Conservation (phyloP, 768 basidiomycete species). For the Pleurotus tuber-regium region DNA sequence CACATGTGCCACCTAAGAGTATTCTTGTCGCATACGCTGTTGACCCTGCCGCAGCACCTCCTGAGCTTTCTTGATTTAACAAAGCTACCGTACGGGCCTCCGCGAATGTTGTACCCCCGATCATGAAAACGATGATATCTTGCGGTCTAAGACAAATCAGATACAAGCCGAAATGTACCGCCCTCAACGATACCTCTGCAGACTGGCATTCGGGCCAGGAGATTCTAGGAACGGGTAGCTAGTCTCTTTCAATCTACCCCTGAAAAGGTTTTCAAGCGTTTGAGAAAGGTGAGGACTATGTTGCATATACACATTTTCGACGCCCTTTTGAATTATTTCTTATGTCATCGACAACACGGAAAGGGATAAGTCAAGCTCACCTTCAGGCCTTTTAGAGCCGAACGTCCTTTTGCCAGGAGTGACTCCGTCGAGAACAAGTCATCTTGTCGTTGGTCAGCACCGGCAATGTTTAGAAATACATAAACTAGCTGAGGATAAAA, state of each 20-base stretch:
- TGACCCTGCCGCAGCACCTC: slow-evolving; percentile 49
- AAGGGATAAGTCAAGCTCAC: too few species aligned
- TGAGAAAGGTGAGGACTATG: slow-evolving; percentile 92
- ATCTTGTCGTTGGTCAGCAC: slow-evolving; percentile 94
- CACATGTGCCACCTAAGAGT: slow-evolving; percentile 89
- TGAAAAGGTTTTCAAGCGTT: slow-evolving; percentile 86
- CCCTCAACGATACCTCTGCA: slow-evolving; percentile 55
- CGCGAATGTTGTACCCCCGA: slow-evolving; percentile 95
- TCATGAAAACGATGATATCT: slow-evolving; percentile 94
- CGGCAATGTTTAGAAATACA: slow-evolving; percentile 88
- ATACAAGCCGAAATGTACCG: not conserved
- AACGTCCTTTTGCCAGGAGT: slow-evolving; percentile 89
- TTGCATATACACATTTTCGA: slow-evolving; percentile 99
- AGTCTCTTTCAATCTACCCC: slow-evolving; percentile 80
- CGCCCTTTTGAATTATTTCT: too few species aligned
- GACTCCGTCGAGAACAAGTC: slow-evolving; percentile 97
- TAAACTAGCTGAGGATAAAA: slow-evolving; percentile 72
- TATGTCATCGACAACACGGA: too few species aligned
- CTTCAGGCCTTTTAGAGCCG: slow-evolving; percentile 93
- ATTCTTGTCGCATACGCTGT: slow-evolving; percentile 49
- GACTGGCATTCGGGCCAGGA: slow-evolving; percentile 58
- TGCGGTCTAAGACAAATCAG: slow-evolving; percentile 61
- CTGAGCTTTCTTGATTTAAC: slow-evolving; percentile 79
- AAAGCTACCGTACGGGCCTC: slow-evolving; percentile 85
- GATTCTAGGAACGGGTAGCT: slow-evolving; percentile 86